These are phyloP conservation scores for Melaleuca quinquenervia DNA, from an alignment of 345 rosid species.

Conservation along the genomic window DNA sequence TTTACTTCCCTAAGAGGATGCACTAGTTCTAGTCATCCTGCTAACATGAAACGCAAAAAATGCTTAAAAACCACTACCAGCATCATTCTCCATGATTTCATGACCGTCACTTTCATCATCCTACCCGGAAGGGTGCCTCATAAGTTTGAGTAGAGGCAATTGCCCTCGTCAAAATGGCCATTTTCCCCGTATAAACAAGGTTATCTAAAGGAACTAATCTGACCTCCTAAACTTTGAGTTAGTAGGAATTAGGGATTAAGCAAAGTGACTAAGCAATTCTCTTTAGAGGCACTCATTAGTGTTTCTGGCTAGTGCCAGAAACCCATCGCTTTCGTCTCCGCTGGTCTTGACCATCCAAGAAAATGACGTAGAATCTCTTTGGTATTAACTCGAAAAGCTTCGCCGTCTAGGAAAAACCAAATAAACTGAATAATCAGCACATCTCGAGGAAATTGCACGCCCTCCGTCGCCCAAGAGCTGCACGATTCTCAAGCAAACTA, in stretches of 20 bases:
- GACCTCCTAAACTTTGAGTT: neutral
- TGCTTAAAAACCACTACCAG: neutral
- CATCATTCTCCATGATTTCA: neutral
- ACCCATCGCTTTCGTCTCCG: neutral
- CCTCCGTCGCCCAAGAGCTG: neutral
- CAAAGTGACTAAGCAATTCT: neutral
- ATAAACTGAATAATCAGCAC: neutral
- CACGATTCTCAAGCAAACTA: neutral
- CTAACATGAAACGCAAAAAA: neutral
- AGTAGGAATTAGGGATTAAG: neutral
- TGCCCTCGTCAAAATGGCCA: neutral
- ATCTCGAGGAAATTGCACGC: neutral
- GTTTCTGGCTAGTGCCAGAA: neutral
- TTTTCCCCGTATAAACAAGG: neutral
- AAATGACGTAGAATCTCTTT: neutral
- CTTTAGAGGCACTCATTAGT: neutral
- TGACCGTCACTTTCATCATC: neutral
- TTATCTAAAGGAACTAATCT: neutral
- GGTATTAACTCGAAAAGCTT: neutral
- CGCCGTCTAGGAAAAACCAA: neutral
- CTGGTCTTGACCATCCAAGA: neutral
- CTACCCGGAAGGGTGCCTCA: neutral
- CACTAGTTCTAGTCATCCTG: neutral
- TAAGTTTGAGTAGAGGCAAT: neutral
- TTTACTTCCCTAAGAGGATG: neutral